Base-by-base conservation (phyloP, 192 early-diverging fungal species). In the Entomortierella parvispora region DNA sequence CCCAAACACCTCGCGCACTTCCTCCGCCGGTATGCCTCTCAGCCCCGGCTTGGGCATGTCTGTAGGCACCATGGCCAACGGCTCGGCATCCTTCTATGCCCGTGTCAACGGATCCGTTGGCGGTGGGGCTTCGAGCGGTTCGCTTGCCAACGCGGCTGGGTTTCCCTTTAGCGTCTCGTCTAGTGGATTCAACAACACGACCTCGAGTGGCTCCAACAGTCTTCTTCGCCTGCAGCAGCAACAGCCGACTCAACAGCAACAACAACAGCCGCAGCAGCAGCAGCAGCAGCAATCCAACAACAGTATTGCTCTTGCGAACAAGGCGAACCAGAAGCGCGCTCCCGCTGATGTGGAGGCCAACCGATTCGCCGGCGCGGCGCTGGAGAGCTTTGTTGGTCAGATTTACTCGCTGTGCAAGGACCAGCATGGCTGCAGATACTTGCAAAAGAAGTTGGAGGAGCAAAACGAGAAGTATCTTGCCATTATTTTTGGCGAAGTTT, bases 401-500 rank as follows among this genome's bases (percentile, higher is more conserved):
- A 90, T 95, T 15, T 91, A 90, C 59, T 81, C 88, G 7, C 79
- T 96, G 10, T 94, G 91, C 82, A 94, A 94, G 74, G 95, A 96
- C 68, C 95, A 96, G 69, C 87, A 94, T 60, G 95, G 95, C 6
- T 96, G 95, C 74, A 84, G 95, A 29, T 96, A 89, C 65, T 74
- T 96, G 32, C 95, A 96, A 72, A 92, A 92, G 83, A 90, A 92
- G 75, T 78, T 96, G 11, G 95, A 96, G 57, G 93, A 94, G 33
- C 82, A 89, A 8, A 85, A 86, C 43, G 85, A 87, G 45, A 67
- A 83, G 62, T 84, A 91, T 42, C 66, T 91, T 3, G 62, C 83
- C n/a, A 74, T 89, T 26, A 94, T 96, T 48, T 94, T 94, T 78
- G 74, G 85, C 18, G 93, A 96, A 65, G 89, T 92, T 2, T 87